phyloP scores from a whole-genome alignment of 371 early-diverging fungal genomes.

The Mortierella sp. region DNA sequence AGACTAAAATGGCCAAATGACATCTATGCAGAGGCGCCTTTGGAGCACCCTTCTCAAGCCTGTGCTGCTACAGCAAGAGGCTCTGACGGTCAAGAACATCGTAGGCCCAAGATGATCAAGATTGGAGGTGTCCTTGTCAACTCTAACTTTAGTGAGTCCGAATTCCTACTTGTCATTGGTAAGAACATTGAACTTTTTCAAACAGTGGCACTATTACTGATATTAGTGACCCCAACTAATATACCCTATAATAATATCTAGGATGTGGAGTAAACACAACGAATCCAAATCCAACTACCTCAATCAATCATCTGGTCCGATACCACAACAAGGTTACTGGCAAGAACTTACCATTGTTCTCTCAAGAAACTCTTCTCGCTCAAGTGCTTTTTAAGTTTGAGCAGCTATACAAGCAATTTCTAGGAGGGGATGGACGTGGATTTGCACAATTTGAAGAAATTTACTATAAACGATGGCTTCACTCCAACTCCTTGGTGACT shows the following conservation, averaged over 20 bases:
- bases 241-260: constrained; percentile 38
- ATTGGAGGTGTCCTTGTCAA: constrained; percentile 93
- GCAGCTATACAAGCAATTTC: constrained; percentile 75
- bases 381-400: constrained; percentile 82
- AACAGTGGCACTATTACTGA: neutral
- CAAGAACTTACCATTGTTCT: constrained; percentile 62
- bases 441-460: constrained; percentile 79
- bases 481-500: constrained; percentile 78
- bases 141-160: constrained; percentile 75
- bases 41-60: constrained; percentile 17
- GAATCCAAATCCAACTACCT: constrained; percentile 86
- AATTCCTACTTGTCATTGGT: constrained; percentile 88
- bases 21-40: constrained; percentile 75
- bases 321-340: constrained; percentile 63
- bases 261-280: constrained; percentile 88
- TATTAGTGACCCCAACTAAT: neutral
- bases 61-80: neutral
- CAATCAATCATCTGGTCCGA: constrained; percentile 83
- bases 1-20: constrained; percentile 98
- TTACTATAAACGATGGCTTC: constrained; percentile 92
- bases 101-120: constrained; percentile 65
- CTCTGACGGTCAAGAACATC: neutral
- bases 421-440: constrained; percentile 61
- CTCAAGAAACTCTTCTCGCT: constrained; percentile 82
- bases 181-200: constrained; percentile 23